Percentiles rank a stretch among this genome's conserved stretches.
Conservation (phyloP, 108 stramenopile species). For the Skeletonema menzelii region DNA sequence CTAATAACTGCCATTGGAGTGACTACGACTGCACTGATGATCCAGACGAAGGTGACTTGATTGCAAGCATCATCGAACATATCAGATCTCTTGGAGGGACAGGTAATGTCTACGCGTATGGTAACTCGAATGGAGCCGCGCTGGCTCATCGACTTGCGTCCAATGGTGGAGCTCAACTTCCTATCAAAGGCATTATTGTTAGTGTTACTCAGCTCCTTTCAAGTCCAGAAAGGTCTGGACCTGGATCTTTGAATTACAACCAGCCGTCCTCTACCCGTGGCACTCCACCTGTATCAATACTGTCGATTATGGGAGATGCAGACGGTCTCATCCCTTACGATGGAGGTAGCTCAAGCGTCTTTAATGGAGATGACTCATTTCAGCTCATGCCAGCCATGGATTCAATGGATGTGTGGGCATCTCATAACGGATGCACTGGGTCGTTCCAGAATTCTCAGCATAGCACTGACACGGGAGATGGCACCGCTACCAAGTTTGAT, state of each 20-base stretch:
- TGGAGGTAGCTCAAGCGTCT: constrained; percentile 4
- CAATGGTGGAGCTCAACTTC: constrained; percentile 5
- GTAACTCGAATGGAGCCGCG: constrained; percentile 6
- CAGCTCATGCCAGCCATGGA: constrained; percentile 14
- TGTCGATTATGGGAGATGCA: constrained; percentile 9
- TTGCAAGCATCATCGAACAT: constrained; percentile 4
- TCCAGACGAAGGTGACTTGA: constrained; percentile 23
- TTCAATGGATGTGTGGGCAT: constrained; percentile 2
- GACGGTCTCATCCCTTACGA: constrained; percentile 8
- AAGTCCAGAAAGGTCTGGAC: constrained; percentile 7
- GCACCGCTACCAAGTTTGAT: constrained; percentile 2
- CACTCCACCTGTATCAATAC: constrained; percentile 13
- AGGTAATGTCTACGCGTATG: constrained; percentile 4
- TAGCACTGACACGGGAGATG: neutral
- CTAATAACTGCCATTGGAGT: constrained; percentile 6
- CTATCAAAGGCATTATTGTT: constrained; percentile 15
- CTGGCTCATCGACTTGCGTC: constrained; percentile 13
- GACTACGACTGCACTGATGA: constrained; percentile 11
- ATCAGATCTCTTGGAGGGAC: neutral
- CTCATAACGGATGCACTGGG: constrained; percentile 10
- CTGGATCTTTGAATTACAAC: constrained; percentile 15
- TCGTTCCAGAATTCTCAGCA: neutral
- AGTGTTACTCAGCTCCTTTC: constrained; percentile 7
- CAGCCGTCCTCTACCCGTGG: constrained; percentile 4
- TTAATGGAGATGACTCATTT: constrained; percentile 1